Evolutionary conservation across 169 alveolate genomes (phyloP), one percentile per base, ranked within the genome.

Genomic region (Plasmodium chabaudi): DNA sequence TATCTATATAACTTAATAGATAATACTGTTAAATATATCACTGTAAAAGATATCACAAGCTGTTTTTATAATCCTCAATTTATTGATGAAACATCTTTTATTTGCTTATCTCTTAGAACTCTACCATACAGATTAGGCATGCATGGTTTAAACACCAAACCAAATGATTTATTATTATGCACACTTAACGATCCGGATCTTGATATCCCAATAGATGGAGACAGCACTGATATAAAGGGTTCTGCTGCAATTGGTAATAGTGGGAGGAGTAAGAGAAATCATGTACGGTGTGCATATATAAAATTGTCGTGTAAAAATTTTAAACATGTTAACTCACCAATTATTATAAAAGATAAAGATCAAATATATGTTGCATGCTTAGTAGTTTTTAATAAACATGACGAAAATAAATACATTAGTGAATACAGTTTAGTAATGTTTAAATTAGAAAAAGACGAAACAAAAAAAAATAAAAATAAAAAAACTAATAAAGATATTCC

Each of bases 71-170:
- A 10, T 17, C 91, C 91, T 3, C 74, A 86, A n/a, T 86, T 86
- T 86, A 86, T 86, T 44, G 91, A 86, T 9, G 84, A 86, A 15
- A 86, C 74, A 9, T 86, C 91, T 47, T 86, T 86, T 70, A 75
- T 86, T 46, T 86, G 91, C 9, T 72, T 86, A 7, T 55, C 91
- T 0, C 70, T 70, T 42, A 46, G 70, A 53, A 86, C 87, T 1
- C 51, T 61, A 17, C 91, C 91, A 1, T 86, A 57, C 39, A 46
- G 91, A 60, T 44, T 86, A 19, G 91, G 91, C 0, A 68, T 86
- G 9, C 70, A 69, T 13, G 91, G 87, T 17, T 86, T 86, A 21
- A 86, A 86, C 51, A 65, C 34, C 17, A 69, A 87, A 17, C 70
- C 74, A 2, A 86, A 86, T 25, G 74, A 86, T 70, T 21, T 86